Evolutionary conservation across 2,329 filamentous ascomycete species (phyloP).

Genomic region (Aurifilum marmelostoma): DNA sequence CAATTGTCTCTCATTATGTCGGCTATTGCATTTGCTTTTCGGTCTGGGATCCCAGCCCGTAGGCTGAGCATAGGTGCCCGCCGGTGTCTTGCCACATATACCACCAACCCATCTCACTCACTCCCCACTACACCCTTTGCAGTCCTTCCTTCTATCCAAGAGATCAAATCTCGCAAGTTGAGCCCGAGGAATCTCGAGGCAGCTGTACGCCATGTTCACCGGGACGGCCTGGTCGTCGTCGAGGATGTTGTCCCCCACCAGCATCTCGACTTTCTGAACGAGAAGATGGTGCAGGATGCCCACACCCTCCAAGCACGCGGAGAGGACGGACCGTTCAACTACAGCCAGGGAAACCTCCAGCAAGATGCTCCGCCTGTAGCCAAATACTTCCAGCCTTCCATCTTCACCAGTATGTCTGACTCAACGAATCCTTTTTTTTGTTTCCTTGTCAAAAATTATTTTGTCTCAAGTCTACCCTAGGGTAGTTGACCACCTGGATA

Average conservation of each 20-base stretch:
- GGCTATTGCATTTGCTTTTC: background rate
- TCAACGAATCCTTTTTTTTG: too few species aligned
- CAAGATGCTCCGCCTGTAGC: constrained; percentile 60
- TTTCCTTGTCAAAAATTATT: too few species aligned
- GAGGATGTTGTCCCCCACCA: constrained; percentile 54
- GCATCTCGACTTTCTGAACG: constrained; percentile 58
- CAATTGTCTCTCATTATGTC: background rate
- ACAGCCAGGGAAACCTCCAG: constrained; percentile 64
- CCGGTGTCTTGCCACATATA: constrained; percentile 8
- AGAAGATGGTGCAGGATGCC: constrained; percentile 63
- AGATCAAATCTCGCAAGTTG: constrained; percentile 45
- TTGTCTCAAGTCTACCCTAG: too few species aligned
- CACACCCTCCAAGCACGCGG: constrained; percentile 52
- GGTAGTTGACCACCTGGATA: background rate
- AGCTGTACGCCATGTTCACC: constrained; percentile 54
- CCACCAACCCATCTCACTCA: background rate
- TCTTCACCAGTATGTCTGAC: constrained; percentile 60
- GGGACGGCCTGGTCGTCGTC: constrained; percentile 60
- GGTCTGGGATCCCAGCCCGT: background rate
- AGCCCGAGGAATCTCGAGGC: constrained; percentile 56
- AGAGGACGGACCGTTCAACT: constrained; percentile 62
- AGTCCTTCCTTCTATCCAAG: constrained; percentile 44
- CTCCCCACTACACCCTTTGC: constrained; percentile 27
- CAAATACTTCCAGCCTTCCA: constrained; percentile 51
- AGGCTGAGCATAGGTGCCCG: background rate